phyloP scores from a whole-genome alignment of 2,329 filamentous ascomycete species.

The Colletotrichum navitas region DNA sequence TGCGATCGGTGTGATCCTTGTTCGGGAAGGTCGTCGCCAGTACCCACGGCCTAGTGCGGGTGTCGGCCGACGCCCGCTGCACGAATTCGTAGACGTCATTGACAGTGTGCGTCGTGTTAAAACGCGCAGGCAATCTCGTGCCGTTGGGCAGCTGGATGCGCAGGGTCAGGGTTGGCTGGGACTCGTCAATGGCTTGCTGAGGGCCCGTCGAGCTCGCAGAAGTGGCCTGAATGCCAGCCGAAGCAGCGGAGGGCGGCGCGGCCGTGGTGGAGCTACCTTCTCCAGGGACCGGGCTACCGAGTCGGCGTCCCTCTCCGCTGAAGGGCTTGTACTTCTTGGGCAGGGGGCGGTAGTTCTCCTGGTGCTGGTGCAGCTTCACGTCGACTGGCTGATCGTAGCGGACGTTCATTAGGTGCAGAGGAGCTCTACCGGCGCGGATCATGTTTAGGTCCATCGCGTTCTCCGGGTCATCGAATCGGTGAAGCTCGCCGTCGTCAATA shows the following conservation, averaged over 20 bases:
- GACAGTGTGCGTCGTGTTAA: constrained; percentile 84
- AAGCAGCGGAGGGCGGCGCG: constrained; percentile 43
- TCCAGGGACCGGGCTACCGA: constrained; percentile 83
- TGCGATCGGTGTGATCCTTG: constrained; percentile 81
- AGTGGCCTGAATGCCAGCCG: constrained; percentile 45
- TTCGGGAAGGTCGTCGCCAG: constrained; percentile 87
- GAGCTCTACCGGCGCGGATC: constrained; percentile 82
- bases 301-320: constrained; percentile 75
- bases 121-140: constrained; percentile 80
- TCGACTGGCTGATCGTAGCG: constrained; percentile 81
- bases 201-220: constrained; percentile 51
- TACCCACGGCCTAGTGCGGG: constrained; percentile 73
- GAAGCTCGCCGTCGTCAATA: constrained; percentile 83
- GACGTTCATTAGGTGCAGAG: constrained; percentile 83
- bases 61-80: constrained; percentile 70
- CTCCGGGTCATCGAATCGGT: constrained; percentile 81
- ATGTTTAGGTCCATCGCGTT: constrained; percentile 79
- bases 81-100: constrained; percentile 84
- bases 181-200: constrained; percentile 65
- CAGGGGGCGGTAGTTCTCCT: constrained; percentile 78
- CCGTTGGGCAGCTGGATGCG: constrained; percentile 85
- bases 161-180: constrained; percentile 76
- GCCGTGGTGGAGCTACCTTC: constrained; percentile 48
- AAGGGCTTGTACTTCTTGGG: constrained; percentile 85
- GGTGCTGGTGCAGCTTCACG: constrained; percentile 81